Percentiles rank a stretch among this genome's conserved stretches.
phyloP scores from a whole-genome alignment of 441 rosid genomes.

The Croton laevigatus region DNA sequence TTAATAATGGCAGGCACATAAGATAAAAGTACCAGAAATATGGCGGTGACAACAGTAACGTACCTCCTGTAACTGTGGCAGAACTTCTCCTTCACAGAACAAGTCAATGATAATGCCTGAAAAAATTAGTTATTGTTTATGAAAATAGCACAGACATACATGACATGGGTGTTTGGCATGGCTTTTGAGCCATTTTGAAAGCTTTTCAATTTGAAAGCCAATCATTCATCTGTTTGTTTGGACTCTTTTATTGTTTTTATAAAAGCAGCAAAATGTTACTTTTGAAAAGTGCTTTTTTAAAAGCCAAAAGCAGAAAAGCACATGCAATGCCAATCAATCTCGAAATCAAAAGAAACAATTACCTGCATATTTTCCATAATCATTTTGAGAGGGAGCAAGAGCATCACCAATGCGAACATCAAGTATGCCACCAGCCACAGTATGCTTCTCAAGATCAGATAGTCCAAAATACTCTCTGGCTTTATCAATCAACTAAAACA shows the following conservation, averaged over 20 bases:
- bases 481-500: slow-evolving; percentile 58
- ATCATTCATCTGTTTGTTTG: background rate
- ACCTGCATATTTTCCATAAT: slow-evolving; percentile 60
- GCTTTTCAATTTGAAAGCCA: background rate
- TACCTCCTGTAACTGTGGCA: slow-evolving; percentile 66
- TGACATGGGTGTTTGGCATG: too few relatives aligned
- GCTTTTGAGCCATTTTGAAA: too few relatives aligned
- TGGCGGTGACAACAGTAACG: background rate
- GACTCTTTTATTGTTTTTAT: too few relatives aligned
- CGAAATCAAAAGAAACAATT: slow-evolving; percentile 20
- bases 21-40: background rate
- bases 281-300: too few relatives aligned
- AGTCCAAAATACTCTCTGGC: slow-evolving; percentile 62
- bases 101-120: slow-evolving; percentile 73
- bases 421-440: slow-evolving; percentile 52
- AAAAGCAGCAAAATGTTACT: too few relatives aligned
- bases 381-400: slow-evolving; percentile 37
- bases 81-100: slow-evolving; percentile 65
- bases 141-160: background rate
- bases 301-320: background rate
- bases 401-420: slow-evolving; percentile 59
- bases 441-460: slow-evolving; percentile 61
- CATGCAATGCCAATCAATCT: background rate
- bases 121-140: background rate
- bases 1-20: background rate